Evolutionary conservation across 352 stramenopile species (phyloP), one percentile per base, ranked within the genome.

Genomic region (Phytophthora pini): DNA sequence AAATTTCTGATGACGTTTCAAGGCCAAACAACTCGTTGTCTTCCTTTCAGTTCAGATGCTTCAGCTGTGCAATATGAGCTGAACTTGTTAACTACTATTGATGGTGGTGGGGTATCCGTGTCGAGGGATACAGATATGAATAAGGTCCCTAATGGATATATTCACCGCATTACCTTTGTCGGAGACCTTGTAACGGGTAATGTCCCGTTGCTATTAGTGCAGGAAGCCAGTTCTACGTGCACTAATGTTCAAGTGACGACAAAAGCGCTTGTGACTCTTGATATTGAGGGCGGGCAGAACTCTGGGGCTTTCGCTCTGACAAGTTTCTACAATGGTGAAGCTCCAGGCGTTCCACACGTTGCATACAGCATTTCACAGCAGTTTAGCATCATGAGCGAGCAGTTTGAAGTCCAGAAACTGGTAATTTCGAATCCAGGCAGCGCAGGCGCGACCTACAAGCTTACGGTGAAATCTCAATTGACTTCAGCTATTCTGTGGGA

Each of bases 321-420:
- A 9, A 72, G 50, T 2, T 38, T 71, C 26, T 93, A 94, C 51
- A 44, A 74, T 48, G 84, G 87, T 12, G 87, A 93, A 49, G 56
- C 61, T 10, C 69, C 85, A 12, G 65, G 60, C 0, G 50, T 59
- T 1, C 27, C 52, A 7, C 80, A 87, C 31, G 52, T 88, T 10
- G 82, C 79, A 11, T 94, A 93, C 45, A 73, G 24, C 11, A 71
- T 95, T 12, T 75, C 69, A 2, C 87, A 92, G 29, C 55, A 87
- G 8, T 95, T 94, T 44, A 81, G 68, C 15, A 80, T 95, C 5
- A 74, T 88, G 67, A 74, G 75, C 22, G 84, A 93, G 51, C 79
- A 86, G 47, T 89, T 92, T 59, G 83, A 91, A 45, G 59, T 93
- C 10, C 79, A 94, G 46, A 74, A 82, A 17, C 62, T 95, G 6